These are phyloP conservation scores for Penicillium brevicompactum DNA, from an alignment of 2,329 filamentous ascomycete species.

Conservation along the genomic window DNA sequence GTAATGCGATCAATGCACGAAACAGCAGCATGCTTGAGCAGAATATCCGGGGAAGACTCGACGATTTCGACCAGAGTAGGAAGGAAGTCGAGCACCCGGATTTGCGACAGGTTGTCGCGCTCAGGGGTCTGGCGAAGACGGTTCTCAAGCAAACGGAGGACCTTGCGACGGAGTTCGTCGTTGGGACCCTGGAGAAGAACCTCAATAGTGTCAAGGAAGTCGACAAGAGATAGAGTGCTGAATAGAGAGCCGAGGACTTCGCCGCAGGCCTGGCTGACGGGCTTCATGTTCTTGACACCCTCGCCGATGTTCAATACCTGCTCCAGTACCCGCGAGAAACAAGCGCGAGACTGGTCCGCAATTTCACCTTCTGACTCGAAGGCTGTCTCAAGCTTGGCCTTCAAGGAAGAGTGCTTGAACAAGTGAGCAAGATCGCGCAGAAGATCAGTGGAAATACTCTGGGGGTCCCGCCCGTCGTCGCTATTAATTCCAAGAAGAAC, in stretches of 20 bases:
- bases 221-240: constrained; percentile 78
- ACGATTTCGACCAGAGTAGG: constrained; percentile 78
- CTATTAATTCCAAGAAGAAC: constrained; percentile 66
- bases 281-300: constrained; percentile 37
- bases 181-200: constrained; percentile 75
- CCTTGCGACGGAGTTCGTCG: constrained; percentile 74
- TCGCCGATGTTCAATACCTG: constrained; percentile 68
- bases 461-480: constrained; percentile 50
- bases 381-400: constrained; percentile 40
- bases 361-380: constrained; percentile 48
- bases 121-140: constrained; percentile 75
- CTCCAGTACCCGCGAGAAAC: constrained; percentile 71
- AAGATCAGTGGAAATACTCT: constrained; percentile 45
- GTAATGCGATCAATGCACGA: constrained; percentile 89
- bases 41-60: constrained; percentile 68
- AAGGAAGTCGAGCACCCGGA: constrained; percentile 75
- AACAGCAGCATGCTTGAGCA: constrained; percentile 82
- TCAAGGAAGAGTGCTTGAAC: constrained; percentile 45
- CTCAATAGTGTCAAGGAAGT: constrained; percentile 88
- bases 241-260: constrained; percentile 78
- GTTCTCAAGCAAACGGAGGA: constrained; percentile 76
- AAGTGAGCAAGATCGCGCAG: constrained; percentile 44
- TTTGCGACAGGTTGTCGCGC: constrained; percentile 67
- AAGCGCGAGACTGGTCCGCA: constrained; percentile 65
- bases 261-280: constrained; percentile 52